phyloP scores from a whole-genome alignment of 257 asterid species.

The Nicotiana undulata region DNA sequence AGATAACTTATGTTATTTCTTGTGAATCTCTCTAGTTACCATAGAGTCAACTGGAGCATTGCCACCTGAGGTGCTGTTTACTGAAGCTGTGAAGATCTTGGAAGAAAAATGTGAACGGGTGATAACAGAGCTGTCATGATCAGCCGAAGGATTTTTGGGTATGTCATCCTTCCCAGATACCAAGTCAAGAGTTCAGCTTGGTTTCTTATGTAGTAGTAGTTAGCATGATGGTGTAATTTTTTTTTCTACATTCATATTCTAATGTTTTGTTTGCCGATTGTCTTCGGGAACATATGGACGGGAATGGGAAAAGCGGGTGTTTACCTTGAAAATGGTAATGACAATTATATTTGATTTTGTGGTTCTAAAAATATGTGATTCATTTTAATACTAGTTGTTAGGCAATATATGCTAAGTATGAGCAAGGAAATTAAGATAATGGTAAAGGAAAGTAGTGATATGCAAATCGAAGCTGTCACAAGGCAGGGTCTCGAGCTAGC shows the following conservation, averaged over 20 bases:
- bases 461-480: no score
- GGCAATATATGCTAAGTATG: no score
- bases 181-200: neutral
- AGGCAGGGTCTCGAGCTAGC: no score
- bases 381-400: no score
- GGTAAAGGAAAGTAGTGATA: no score
- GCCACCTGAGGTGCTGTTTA: constrained; percentile 77
- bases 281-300: neutral
- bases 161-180: neutral
- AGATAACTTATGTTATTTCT: neutral
- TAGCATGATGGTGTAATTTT: neutral
- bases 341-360: no score
- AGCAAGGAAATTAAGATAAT: no score
- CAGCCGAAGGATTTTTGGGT: neutral
- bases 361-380: no score
- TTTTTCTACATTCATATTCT: neutral
- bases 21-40: constrained; percentile 42
- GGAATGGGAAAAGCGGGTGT: neutral
- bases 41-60: constrained; percentile 88
- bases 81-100: constrained; percentile 86
- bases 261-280: neutral
- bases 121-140: constrained; percentile 61
- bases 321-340: no score
- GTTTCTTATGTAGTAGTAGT: neutral
- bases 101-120: constrained; percentile 85